These are phyloP conservation scores for Platanthera guangdongensis DNA, from an alignment of 106 monocot species.

Conservation along the genomic window DNA sequence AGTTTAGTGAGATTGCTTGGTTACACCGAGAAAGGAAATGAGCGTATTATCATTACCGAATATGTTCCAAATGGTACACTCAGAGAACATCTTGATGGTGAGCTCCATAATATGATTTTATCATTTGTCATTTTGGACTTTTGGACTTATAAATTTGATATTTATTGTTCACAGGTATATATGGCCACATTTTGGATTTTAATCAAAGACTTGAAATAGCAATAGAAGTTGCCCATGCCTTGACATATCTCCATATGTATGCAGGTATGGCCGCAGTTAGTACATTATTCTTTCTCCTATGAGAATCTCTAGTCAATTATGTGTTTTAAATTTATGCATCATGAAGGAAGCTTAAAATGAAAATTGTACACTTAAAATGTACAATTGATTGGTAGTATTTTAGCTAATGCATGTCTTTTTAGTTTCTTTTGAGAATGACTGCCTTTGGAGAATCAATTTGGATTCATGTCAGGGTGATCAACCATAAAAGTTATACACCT, in stretches of 20 bases:
- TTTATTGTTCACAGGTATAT: slow-evolving; percentile 32
- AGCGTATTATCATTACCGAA: slow-evolving; percentile 47
- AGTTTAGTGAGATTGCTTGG: slow-evolving; percentile 48
- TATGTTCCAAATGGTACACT: slow-evolving; percentile 61
- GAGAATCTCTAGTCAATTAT: background rate
- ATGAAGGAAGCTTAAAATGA: background rate
- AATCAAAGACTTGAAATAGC: slow-evolving; percentile 72
- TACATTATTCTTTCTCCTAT: background rate
- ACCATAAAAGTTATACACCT: too few species aligned
- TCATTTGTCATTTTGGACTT: background rate
- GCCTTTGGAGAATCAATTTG: too few species aligned
- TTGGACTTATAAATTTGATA: background rate
- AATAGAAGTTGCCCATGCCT: slow-evolving; percentile 82
- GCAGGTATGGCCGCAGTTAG: slow-evolving; percentile 30
- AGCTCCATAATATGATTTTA: slow-evolving; percentile 3
- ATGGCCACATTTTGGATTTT: slow-evolving; percentile 58
- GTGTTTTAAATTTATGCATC: background rate
- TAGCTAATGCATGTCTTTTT: background rate
- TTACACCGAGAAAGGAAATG: slow-evolving; percentile 46
- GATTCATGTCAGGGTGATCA: too few species aligned
- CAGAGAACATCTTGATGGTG: slow-evolving; percentile 46
- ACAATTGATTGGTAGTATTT: background rate
- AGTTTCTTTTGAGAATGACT: too few species aligned
- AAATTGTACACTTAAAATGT: background rate
- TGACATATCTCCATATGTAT: slow-evolving; percentile 90